These are phyloP conservation scores for Termitomyces sp. DNA, from an alignment of 768 basidiomycete species.

Conservation along the genomic window DNA sequence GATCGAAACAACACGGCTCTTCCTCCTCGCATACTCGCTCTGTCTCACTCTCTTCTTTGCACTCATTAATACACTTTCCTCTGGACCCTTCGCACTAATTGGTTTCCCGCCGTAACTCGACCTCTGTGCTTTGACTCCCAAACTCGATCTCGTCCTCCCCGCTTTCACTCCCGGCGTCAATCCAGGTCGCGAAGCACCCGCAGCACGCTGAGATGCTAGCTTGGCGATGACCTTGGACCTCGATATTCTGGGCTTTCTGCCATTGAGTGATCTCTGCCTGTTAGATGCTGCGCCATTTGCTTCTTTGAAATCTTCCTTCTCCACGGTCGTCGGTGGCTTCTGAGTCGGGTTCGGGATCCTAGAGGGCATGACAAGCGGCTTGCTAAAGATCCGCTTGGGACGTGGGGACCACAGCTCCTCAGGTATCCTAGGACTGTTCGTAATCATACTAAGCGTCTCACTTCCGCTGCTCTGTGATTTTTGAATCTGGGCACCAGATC, in stretches of 20 bases:
- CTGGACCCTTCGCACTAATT: slow-evolving; percentile 23
- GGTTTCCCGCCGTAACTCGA: slow-evolving; percentile 31
- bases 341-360: slow-evolving; percentile 30
- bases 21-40: slow-evolving; percentile 65
- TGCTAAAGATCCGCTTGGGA: slow-evolving; percentile 43
- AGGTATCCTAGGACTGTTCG: slow-evolving; percentile 22
- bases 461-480: slow-evolving; percentile 1
- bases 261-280: slow-evolving; percentile 27
- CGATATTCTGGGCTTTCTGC: slow-evolving; percentile 73
- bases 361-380: slow-evolving; percentile 36
- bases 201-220: slow-evolving; percentile 66
- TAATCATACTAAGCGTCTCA: slow-evolving; percentile 21
- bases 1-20: slow-evolving; percentile 31
- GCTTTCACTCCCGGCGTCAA: slow-evolving; percentile 18
- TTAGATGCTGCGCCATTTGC: neutral
- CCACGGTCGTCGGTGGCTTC: slow-evolving; percentile 17
- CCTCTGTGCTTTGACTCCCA: slow-evolving; percentile 35
- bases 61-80: slow-evolving; percentile 43
- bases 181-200: slow-evolving; percentile 15
- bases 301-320: neutral
- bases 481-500: neutral
- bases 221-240: slow-evolving; percentile 76
- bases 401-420: slow-evolving; percentile 22
- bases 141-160: slow-evolving; percentile 44
- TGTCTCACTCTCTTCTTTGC: slow-evolving; percentile 72